Evolutionary conservation across 73 alveolate species (phyloP).

Genomic region (Loxodes magnus): DNA sequence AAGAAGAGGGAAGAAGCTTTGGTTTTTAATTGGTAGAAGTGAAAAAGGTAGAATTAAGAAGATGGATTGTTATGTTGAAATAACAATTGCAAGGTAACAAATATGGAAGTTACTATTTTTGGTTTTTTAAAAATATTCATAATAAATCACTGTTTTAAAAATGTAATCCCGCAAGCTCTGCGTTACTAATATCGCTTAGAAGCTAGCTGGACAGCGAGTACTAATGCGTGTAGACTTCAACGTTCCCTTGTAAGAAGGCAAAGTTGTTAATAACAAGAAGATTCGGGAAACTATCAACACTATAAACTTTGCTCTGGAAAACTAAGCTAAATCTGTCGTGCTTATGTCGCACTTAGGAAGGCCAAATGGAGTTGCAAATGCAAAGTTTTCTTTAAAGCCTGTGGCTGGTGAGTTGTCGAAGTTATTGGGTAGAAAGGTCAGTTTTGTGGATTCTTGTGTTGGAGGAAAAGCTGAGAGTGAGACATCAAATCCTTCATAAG

Average conservation of each 20-base stretch:
- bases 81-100: no score
- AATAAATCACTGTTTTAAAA: no score
- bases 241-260: conserved; percentile 83
- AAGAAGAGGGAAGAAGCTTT: no score
- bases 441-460: conserved; percentile 40
- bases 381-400: conserved; percentile 71
- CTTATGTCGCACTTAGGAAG: conserved; percentile 86
- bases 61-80: no score
- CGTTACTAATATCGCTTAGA: conserved; percentile 37
- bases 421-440: conserved; percentile 44
- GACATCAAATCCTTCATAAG: conserved; percentile 49
- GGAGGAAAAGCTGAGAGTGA: conserved; percentile 73
- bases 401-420: conserved; percentile 75
- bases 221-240: conserved; percentile 90
- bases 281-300: conserved; percentile 75
- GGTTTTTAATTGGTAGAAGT: no score
- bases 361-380: conserved; percentile 72
- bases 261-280: conserved; percentile 62
- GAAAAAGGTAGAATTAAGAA: no score
- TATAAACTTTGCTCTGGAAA: conserved; percentile 63
- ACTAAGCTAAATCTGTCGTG: conserved; percentile 76
- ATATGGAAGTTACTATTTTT: no score
- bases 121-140: no score
- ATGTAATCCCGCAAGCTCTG: conserved; percentile 60
- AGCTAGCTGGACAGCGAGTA: conserved; percentile 68